These are phyloP conservation scores for Galerina sulciceps DNA, from an alignment of 768 basidiomycete species.

Conservation along the genomic window DNA sequence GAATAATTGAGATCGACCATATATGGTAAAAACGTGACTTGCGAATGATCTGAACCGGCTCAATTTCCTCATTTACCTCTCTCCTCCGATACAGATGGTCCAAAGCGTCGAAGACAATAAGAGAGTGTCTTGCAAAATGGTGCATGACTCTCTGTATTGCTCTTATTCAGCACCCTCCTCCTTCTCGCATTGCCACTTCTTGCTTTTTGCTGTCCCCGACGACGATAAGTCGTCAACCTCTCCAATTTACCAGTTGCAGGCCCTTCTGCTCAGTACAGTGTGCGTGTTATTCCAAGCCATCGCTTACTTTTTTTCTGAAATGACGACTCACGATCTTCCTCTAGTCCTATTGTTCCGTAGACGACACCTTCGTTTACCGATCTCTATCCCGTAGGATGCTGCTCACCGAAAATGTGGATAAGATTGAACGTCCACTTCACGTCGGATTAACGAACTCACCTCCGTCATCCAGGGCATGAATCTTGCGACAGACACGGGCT, in stretches of 20 bases:
- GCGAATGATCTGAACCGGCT: conserved; percentile 8
- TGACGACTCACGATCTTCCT: too few relatives aligned
- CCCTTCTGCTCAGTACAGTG: not conserved
- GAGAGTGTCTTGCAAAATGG: conserved; percentile 30
- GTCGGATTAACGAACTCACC: not conserved
- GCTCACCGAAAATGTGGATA: conserved; percentile 9
- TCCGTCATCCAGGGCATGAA: conserved; percentile 1
- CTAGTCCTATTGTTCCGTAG: not conserved
- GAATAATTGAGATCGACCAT: conserved; percentile 16
- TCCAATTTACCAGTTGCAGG: not conserved
- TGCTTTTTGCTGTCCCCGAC: not conserved
- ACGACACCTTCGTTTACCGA: not conserved
- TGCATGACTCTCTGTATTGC: conserved; percentile 12
- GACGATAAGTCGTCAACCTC: conserved; percentile 1
- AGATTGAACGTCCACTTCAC: not conserved
- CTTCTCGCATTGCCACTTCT: not conserved
- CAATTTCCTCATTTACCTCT: conserved; percentile 7
- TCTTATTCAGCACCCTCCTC: conserved; percentile 14
- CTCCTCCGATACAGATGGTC: conserved; percentile 15
- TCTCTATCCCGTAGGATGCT: conserved; percentile 11
- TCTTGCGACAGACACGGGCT: conserved; percentile 12
- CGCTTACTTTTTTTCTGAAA: too few relatives aligned
- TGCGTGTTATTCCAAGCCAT: not conserved
- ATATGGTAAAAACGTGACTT: conserved; percentile 16
- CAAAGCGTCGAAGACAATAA: conserved; percentile 35